Evolutionary conservation across 805 yeast genomes (phyloP).

Genomic region (Cyberlindnera sargentensis): DNA sequence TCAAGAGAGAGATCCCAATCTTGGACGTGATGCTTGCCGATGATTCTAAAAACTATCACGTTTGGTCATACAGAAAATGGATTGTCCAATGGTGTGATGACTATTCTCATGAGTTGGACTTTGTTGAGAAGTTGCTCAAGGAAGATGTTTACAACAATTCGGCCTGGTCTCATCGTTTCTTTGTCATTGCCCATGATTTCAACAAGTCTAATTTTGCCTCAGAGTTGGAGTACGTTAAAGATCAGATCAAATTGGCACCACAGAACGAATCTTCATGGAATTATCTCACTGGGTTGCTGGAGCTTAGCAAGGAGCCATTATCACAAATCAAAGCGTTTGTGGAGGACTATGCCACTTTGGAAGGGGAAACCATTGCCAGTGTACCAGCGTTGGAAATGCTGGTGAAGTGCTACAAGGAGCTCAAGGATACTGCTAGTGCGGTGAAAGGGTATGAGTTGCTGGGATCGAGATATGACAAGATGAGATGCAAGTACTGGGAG

Average conservation of each 20-base stretch:
- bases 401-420: constrained; percentile 37
- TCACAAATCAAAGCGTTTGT: constrained; percentile 40
- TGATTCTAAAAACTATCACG: constrained; percentile 91
- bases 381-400: constrained; percentile 59
- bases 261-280: constrained; percentile 86
- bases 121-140: constrained; percentile 40
- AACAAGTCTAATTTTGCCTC: constrained; percentile 21
- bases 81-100: constrained; percentile 49
- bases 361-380: constrained; percentile 25
- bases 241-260: constrained; percentile 52
- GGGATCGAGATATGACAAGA: constrained; percentile 49
- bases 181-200: constrained; percentile 29
- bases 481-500: constrained; percentile 56
- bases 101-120: constrained; percentile 44
- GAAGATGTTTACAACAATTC: constrained; percentile 81
- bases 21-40: constrained; percentile 61
- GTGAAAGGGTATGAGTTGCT: constrained; percentile 43
- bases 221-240: constrained; percentile 50
- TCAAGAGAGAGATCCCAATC: constrained; percentile 57
- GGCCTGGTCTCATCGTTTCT: constrained; percentile 87
- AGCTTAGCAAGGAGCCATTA: constrained; percentile 24
- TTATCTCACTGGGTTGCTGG: constrained; percentile 58
- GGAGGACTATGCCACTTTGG: constrained; percentile 30
- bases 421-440: constrained; percentile 27
- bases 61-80: constrained; percentile 93